Conservation (phyloP, 805 yeast species). For the Lachancea fermentati region DNA sequence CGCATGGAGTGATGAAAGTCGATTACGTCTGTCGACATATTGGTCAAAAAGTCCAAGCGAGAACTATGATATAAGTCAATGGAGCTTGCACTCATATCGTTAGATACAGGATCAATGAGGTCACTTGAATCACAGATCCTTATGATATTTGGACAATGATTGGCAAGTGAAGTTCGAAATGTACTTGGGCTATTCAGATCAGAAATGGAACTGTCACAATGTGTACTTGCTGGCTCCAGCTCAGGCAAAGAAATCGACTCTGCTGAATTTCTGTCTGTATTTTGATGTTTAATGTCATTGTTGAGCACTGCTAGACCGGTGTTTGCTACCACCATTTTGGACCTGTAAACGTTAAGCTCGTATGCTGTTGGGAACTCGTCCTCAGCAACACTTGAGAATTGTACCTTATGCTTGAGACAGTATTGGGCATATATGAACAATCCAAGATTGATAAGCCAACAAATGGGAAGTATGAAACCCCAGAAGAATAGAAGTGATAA, state of each 20-base stretch:
- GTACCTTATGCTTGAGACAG: constrained; percentile 20
- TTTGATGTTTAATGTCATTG: too few relatives aligned
- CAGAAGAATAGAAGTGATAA: constrained; percentile 15
- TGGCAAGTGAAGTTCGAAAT: not conserved
- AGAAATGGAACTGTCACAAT: not conserved
- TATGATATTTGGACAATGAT: not conserved
- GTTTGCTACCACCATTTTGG: not conserved
- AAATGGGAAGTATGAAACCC: constrained; percentile 23
- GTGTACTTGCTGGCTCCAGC: not conserved
- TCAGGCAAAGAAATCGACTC: not conserved
- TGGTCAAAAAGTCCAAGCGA: constrained; percentile 1
- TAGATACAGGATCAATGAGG: too few relatives aligned
- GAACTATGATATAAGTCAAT: not conserved
- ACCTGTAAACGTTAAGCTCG: constrained; percentile 13
- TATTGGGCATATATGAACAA: constrained; percentile 19
- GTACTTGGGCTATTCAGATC: not conserved
- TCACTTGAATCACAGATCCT: not conserved
- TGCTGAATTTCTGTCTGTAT: too few relatives aligned
- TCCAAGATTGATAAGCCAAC: constrained; percentile 17
- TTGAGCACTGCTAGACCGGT: too few relatives aligned
- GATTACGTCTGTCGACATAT: constrained; percentile 1
- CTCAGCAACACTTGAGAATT: constrained; percentile 17
- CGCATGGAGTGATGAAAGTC: not conserved
- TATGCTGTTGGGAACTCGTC: constrained; percentile 27
- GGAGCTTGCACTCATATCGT: too few relatives aligned